Evolutionary conservation across 139 green algal genomes (phyloP), one percentile per base, ranked within the genome.

Genomic region (Coelastrella sp.): DNA sequence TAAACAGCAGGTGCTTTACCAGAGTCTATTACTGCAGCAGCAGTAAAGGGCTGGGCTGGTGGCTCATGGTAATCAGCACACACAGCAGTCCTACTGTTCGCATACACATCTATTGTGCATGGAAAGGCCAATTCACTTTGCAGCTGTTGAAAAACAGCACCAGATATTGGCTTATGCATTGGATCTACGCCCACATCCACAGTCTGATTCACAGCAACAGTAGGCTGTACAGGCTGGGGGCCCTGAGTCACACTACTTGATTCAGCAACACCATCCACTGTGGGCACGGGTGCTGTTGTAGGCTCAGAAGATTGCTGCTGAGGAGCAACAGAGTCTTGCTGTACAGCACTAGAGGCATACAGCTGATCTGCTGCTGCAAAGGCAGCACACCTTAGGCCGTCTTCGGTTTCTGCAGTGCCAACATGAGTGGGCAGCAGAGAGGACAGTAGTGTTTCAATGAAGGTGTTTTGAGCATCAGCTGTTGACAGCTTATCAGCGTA

Each of bases 71-170:
- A 80, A 7, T 80, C 24, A 58, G 73, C 24, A n/a, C 73, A 80
- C 73, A 80, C 73, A 80, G 73, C 73, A 80, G 73, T 80, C 15
- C 8, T 19, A 14, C 58, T 80, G 24, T 57, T 58, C 24, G 73
- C 73, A 80, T 80, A 80, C 24, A 58, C 73, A 80, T 80, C 73
- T 17, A 80, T 17, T 14, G 73, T 80, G 25, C 73, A 80, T 59
- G 73, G 73, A 17, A 80, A 80, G 9, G 25, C 24, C 24, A 80
- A 15, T 58, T 80, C 73, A 59, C 9, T 59, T 19, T 80, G 73
- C 8, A 80, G 24, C 24, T 80, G 73, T 15, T 80, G 8, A 58
- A 80, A 80, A 7, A 80, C 73, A 57, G 73, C 25, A 17, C 8
- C 58, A 17, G n/a, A 14, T 5, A 58, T 58, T 80, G 73, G 73